phyloP scores from a whole-genome alignment of 208 protist species.

The Trypanosoma caninum region DNA sequence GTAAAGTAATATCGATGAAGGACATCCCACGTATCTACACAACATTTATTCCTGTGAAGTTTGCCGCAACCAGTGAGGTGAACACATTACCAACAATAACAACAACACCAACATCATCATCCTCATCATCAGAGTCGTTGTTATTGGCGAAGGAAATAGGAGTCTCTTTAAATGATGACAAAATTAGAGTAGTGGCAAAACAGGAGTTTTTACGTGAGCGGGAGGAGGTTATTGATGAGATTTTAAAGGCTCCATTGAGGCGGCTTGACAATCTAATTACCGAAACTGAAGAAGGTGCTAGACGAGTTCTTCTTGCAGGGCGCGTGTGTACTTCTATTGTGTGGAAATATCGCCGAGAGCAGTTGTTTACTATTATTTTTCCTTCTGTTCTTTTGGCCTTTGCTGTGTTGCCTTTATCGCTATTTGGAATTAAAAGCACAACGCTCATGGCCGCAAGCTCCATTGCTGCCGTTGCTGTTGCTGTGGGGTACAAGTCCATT shows the following conservation, averaged over 20 bases:
- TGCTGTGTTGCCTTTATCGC: conserved; percentile 12
- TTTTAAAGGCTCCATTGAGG: conserved; percentile 55
- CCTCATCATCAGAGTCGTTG: background rate
- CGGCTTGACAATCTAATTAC: conserved; percentile 79
- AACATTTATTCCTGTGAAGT: conserved; percentile 47
- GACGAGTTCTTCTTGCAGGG: conserved; percentile 47
- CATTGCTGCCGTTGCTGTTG: conserved; percentile 9
- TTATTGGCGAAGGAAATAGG: no score
- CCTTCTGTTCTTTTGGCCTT: conserved; percentile 17
- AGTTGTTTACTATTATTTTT: conserved; percentile 14
- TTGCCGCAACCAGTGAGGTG: conserved; percentile 13
- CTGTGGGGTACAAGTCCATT: conserved; percentile 12
- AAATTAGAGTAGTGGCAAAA: conserved; percentile 25
- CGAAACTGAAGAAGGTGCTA: conserved; percentile 58
- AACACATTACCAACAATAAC: background rate
- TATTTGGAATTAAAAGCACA: conserved; percentile 23
- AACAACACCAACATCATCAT: background rate
- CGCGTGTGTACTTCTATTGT: conserved; percentile 43
- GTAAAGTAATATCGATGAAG: conserved; percentile 87
- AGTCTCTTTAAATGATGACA: background rate
- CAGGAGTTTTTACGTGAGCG: conserved; percentile 55
- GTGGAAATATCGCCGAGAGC: conserved; percentile 34
- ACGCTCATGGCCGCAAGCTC: conserved; percentile 18
- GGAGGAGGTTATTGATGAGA: conserved; percentile 49
- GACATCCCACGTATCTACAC: conserved; percentile 92